A percentile compares a stretch with the other conserved stretches of the same genome.
Conservation (phyloP, 164 flowering plant genomes). For the Chimonanthus praecox region DNA sequence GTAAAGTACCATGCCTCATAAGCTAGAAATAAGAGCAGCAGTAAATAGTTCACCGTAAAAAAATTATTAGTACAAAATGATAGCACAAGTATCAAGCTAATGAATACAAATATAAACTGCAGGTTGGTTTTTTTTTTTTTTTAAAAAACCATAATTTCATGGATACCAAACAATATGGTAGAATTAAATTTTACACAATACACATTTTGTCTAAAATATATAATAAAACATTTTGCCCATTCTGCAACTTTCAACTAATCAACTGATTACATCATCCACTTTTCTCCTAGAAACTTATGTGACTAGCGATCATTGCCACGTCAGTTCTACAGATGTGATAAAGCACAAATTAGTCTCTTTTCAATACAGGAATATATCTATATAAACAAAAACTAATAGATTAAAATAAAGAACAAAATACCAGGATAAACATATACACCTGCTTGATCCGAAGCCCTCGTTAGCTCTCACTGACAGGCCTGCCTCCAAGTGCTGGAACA, state of each 20-base stretch:
- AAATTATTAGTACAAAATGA: too few relatives aligned
- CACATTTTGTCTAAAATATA: not conserved
- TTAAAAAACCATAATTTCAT: not conserved
- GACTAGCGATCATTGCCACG: too few relatives aligned
- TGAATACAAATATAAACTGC: not conserved
- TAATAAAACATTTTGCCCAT: too few relatives aligned
- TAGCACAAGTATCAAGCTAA: too few relatives aligned
- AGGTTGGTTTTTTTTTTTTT: not conserved
- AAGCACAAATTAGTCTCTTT: not conserved
- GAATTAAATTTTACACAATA: not conserved
- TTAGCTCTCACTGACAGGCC: constrained; percentile 74
- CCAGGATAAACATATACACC: constrained; percentile 30
- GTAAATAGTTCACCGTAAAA: too few relatives aligned
- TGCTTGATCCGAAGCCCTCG: constrained; percentile 60
- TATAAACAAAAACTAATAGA: not conserved
- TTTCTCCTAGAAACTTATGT: too few relatives aligned
- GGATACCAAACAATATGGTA: not conserved
- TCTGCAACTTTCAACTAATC: too few relatives aligned
- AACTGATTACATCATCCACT: too few relatives aligned
- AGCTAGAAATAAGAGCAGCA: too few relatives aligned
- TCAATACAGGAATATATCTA: not conserved
- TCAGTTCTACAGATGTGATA: not conserved
- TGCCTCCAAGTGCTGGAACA: constrained; percentile 73
- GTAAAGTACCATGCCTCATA: too few relatives aligned
- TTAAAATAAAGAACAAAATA: not conserved